Evolutionary conservation across 192 early-diverging fungal species (phyloP).

Genomic region (Thoreauomyces humboldtii): DNA sequence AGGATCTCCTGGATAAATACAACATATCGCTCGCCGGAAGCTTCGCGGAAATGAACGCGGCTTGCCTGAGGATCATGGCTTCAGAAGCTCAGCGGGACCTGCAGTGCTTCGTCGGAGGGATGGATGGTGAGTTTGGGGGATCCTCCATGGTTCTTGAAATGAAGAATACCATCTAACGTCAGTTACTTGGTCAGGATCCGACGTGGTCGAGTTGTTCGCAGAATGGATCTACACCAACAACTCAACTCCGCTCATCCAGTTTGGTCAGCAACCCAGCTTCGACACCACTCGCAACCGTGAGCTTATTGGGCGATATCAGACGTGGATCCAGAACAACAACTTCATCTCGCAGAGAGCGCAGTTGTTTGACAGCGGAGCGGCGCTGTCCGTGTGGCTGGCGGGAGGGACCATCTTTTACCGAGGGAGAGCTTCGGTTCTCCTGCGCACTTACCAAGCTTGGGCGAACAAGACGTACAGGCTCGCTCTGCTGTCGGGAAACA

Average conservation of each 20-base stretch:
- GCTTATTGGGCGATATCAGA: neutral
- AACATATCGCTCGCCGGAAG: neutral
- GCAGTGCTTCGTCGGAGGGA: conserved; percentile 14
- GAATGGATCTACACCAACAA: conserved; percentile 4
- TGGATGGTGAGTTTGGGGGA: neutral
- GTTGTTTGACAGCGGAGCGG: neutral
- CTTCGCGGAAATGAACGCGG: conserved; percentile 5
- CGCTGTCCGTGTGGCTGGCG: neutral
- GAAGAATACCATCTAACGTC: neutral
- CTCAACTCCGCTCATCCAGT: conserved; percentile 5
- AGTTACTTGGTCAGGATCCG: neutral
- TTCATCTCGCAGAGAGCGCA: neutral
- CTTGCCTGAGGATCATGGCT: conserved; percentile 5
- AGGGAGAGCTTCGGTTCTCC: neutral
- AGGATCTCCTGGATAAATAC: conserved; percentile 14
- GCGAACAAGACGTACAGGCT: neutral
- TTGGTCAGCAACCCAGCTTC: neutral
- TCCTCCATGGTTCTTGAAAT: neutral
- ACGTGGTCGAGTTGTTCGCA: conserved; percentile 1
- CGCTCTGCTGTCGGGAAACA: neutral
- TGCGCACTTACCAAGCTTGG: neutral
- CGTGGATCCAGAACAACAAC: neutral
- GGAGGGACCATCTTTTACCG: conserved; percentile 18
- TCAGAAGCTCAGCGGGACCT: conserved; percentile 8
- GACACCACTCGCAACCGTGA: neutral